A percentile compares a stretch with the other conserved stretches of the same genome.
Evolutionary conservation across 1,284 basidiomycete genomes (phyloP).

Genomic region (Ceratobasidium sp.): DNA sequence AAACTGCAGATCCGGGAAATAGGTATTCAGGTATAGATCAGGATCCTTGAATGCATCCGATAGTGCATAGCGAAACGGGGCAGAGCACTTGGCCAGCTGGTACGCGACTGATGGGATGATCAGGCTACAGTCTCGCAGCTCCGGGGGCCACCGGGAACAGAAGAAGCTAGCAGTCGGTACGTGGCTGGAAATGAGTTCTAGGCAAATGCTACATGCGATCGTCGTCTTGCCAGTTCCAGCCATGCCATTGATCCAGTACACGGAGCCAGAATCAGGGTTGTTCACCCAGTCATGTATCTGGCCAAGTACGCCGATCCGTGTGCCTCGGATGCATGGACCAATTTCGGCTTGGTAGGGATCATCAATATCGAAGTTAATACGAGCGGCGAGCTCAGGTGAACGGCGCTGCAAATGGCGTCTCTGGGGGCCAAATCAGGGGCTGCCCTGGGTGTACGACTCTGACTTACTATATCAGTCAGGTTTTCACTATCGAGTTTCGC

Average conservation of each 20-base stretch:
- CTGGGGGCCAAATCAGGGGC: too few species aligned
- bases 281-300: background rate
- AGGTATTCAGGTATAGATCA: background rate
- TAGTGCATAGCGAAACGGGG: background rate
- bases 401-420: too few species aligned
- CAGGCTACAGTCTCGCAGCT: background rate
- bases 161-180: constrained; percentile 9
- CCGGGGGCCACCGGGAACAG: background rate
- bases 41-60: background rate
- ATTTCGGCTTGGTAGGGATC: too few species aligned
- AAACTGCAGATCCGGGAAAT: background rate
- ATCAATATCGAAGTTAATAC: too few species aligned
- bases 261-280: background rate
- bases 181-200: background rate
- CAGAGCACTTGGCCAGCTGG: background rate
- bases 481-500: too few species aligned
- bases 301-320: background rate
- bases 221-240: constrained; percentile 16
- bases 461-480: too few species aligned
- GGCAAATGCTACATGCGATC: constrained; percentile 1
- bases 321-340: background rate
- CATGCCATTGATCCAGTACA: constrained; percentile 19
- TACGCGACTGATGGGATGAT: constrained; percentile 4
- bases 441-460: background rate
- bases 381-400: too few species aligned